Conservation (phyloP, 345 rosid species). For the Populus nigra region DNA sequence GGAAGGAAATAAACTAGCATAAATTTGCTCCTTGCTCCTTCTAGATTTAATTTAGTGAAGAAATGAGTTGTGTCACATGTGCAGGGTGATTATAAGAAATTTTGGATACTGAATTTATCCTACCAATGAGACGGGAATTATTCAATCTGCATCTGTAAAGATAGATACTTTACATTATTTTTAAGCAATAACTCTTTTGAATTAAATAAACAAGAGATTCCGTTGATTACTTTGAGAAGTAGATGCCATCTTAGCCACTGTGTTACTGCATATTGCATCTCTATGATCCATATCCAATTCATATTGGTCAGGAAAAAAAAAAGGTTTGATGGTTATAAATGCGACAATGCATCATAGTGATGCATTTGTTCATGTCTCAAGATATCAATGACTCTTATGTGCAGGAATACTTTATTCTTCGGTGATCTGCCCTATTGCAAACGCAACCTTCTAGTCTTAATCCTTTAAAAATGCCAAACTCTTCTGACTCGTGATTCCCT, state of each 20-base stretch:
- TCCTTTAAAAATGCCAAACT: background rate
- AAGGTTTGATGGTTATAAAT: background rate
- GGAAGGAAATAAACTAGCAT: background rate
- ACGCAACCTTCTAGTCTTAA: background rate
- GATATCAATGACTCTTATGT: background rate
- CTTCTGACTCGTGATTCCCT: background rate
- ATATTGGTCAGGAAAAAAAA: background rate
- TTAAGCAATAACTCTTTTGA: background rate
- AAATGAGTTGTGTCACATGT: background rate
- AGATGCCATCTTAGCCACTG: background rate
- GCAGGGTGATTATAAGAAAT: background rate
- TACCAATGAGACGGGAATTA: background rate
- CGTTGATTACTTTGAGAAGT: background rate
- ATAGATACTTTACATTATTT: background rate
- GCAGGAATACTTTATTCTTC: background rate
- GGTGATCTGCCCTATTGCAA: background rate
- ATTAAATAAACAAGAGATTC: background rate
- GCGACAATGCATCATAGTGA: background rate
- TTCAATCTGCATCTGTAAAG: background rate
- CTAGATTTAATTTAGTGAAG: background rate
- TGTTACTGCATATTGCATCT: background rate
- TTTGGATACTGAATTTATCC: background rate
- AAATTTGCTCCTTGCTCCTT: background rate
- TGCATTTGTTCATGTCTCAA: background rate
- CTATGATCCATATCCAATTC: background rate